Percentiles rank a stretch among this genome's conserved stretches.
These are phyloP conservation scores for Trametes cubensis DNA, from an alignment of 768 basidiomycete genomes.

Conservation along the genomic window DNA sequence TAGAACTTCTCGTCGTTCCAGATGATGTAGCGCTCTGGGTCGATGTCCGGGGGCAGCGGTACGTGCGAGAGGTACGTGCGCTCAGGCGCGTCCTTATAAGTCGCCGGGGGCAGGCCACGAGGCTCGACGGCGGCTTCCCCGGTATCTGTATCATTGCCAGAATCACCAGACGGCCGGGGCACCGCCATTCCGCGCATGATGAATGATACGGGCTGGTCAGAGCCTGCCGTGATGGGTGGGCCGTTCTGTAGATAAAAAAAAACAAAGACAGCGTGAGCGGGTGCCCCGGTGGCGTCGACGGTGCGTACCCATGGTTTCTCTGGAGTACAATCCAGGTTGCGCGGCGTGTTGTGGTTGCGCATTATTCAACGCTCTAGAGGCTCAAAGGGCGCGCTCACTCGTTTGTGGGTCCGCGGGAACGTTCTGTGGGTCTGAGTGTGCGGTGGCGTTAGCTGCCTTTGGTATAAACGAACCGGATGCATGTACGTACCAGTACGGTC, in stretches of 20 bases:
- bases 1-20: background rate
- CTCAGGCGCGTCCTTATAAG: background rate
- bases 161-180: slow-evolving; percentile 1
- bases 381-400: background rate
- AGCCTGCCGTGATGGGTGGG: slow-evolving; percentile 18
- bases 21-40: background rate
- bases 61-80: background rate
- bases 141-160: background rate
- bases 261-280: background rate
- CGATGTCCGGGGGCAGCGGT: background rate
- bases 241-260: slow-evolving; percentile 10
- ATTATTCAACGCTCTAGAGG: background rate
- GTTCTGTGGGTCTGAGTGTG: slow-evolving; percentile 12
- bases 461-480: slow-evolving; percentile 2
- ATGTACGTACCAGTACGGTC: background rate
- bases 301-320: slow-evolving; percentile 12
- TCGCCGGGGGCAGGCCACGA: slow-evolving; percentile 15
- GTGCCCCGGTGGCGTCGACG: background rate
- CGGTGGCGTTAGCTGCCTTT: slow-evolving; percentile 13
- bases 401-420: slow-evolving; percentile 15
- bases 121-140: slow-evolving; percentile 6
- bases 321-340: slow-evolving; percentile 3
- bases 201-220: slow-evolving; percentile 24
- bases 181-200: slow-evolving; percentile 14
- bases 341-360: slow-evolving; percentile 14